Conservation (phyloP, 768 basidiomycete genomes). For the Podaxis carcinomalis region DNA sequence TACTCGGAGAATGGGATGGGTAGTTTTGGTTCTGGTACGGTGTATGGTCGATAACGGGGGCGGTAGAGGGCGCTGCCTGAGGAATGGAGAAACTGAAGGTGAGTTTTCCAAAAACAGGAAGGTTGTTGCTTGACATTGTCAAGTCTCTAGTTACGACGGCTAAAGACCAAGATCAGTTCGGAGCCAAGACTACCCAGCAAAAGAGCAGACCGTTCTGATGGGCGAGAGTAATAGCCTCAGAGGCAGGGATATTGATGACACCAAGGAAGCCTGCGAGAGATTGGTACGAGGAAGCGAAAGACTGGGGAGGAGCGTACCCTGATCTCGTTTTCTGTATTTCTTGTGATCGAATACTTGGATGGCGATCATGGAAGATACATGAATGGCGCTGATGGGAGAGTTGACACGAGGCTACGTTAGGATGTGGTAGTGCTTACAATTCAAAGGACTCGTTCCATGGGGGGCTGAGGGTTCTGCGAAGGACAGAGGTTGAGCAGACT, state of each 20-base stretch:
- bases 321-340: constrained; percentile 84
- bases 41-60: constrained; percentile 6
- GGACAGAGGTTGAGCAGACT: constrained; percentile 70
- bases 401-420: constrained; percentile 11
- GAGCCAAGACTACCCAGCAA: constrained; percentile 14
- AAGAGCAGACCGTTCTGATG: constrained; percentile 39
- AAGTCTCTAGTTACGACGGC: constrained; percentile 75
- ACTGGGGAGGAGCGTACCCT: constrained; percentile 44
- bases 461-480: constrained; percentile 65
- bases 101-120: constrained; percentile 80
- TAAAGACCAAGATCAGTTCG: constrained; percentile 18
- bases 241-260: constrained; percentile 49
- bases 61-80: constrained; percentile 21
- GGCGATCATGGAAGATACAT: constrained; percentile 67
- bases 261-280: constrained; percentile 49
- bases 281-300: constrained; percentile 10
- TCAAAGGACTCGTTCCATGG: constrained; percentile 87
- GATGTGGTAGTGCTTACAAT: constrained; percentile 47
- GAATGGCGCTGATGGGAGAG: constrained; percentile 51
- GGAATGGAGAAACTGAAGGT: constrained; percentile 55
- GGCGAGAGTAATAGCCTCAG: constrained; percentile 50
- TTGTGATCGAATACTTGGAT: constrained; percentile 91
- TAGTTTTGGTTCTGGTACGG: constrained; percentile 11
- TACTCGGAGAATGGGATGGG: constrained; percentile 8
- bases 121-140: constrained; percentile 67